These are phyloP conservation scores for Neurospora sp. DNA, from an alignment of 495 filamentous ascomycete genomes.

Conservation along the genomic window DNA sequence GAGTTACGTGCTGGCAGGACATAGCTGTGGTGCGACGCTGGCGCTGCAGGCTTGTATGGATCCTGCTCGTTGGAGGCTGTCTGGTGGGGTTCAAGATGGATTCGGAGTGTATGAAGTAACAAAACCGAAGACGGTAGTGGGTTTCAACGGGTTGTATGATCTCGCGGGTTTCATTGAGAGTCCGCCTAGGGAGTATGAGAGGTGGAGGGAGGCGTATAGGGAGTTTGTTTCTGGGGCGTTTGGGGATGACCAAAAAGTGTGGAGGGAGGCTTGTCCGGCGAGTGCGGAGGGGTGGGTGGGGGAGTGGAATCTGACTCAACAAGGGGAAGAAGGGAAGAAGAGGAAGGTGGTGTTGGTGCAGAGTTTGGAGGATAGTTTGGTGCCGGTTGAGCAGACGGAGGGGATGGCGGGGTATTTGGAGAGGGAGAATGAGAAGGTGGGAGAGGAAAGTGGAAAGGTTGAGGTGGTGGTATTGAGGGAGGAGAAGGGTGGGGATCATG, in stretches of 20 bases:
- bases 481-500: conserved; percentile 15
- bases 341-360: conserved; percentile 20
- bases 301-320: conserved; percentile 14
- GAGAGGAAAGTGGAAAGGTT: not conserved
- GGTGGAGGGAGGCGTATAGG: conserved; percentile 44
- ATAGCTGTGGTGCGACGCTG: conserved; percentile 67
- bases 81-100: conserved; percentile 35
- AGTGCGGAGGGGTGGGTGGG: conserved; percentile 6
- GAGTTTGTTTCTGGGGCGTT: conserved; percentile 56
- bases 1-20: conserved; percentile 59
- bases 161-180: conserved; percentile 34
- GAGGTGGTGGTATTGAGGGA: conserved; percentile 4
- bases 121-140: conserved; percentile 23
- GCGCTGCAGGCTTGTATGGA: conserved; percentile 58
- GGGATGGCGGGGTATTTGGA: conserved; percentile 13
- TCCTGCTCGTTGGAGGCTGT: conserved; percentile 11
- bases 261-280: conserved; percentile 45
- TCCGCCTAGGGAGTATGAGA: conserved; percentile 23
- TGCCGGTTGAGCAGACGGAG: conserved; percentile 22
- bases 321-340: conserved; percentile 12
- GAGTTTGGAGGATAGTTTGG: conserved; percentile 25
- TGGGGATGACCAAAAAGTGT: conserved; percentile 41
- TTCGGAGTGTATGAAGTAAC: not conserved
- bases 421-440: not conserved
- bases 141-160: conserved; percentile 58